Conservation (phyloP, 1,284 basidiomycete genomes). For the Filobasidium uniguttulatum region DNA sequence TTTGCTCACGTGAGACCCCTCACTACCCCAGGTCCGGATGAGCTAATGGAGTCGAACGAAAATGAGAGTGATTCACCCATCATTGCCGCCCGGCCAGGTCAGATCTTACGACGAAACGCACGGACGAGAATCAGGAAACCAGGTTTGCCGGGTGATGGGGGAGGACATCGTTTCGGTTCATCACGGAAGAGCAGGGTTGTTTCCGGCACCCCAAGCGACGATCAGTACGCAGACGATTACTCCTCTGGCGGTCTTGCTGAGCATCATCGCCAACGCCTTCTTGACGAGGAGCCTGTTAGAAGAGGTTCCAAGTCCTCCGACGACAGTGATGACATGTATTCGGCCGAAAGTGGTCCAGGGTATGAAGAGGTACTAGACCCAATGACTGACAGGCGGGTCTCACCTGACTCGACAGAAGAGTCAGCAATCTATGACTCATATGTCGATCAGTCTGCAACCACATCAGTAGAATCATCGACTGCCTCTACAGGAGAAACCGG, state of each 20-base stretch:
- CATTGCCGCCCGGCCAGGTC: constrained; percentile 69
- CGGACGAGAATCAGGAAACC: constrained; percentile 91
- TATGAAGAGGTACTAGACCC: not conserved
- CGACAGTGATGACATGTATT: constrained; percentile 21
- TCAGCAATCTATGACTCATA: constrained; percentile 70
- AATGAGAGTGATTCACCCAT: constrained; percentile 79
- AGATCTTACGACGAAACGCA: constrained; percentile 77
- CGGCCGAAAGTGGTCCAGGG: constrained; percentile 17
- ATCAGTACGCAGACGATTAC: constrained; percentile 4
- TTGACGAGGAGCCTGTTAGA: constrained; percentile 2
- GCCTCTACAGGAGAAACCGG: constrained; percentile 39
- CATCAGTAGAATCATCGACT: constrained; percentile 18
- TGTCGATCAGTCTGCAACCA: constrained; percentile 41
- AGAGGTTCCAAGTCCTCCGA: constrained; percentile 8
- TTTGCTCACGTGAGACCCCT: too few species aligned
- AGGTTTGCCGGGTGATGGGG: constrained; percentile 58
- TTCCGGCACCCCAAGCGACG: constrained; percentile 1
- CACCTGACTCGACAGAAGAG: constrained; percentile 63
- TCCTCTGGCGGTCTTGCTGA: not conserved
- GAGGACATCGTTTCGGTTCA: constrained; percentile 58
- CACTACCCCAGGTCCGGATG: too few species aligned
- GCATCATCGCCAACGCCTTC: constrained; percentile 1
- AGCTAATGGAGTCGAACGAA: too few species aligned
- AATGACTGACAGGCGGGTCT: constrained; percentile 25
- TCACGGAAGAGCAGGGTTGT: constrained; percentile 36